Evolutionary conservation across 192 early-diverging fungal species (phyloP).

Genomic region (Haplosporangium gracile): DNA sequence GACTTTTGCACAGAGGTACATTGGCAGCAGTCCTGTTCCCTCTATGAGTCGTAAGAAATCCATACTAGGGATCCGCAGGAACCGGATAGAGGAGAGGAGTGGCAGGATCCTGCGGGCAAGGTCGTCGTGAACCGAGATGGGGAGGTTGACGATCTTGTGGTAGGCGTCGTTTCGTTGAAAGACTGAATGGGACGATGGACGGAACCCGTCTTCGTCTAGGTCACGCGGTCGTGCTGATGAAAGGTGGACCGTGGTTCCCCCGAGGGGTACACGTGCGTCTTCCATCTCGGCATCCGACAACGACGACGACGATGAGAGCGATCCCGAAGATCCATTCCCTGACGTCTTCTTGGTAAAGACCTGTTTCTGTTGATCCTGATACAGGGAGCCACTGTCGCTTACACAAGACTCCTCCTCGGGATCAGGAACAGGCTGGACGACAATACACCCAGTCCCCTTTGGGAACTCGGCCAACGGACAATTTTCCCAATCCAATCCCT

Average conservation of each 20-base stretch:
- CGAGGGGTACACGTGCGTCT: neutral
- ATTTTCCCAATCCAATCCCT: constrained; percentile 38
- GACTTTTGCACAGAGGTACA: constrained; percentile 41
- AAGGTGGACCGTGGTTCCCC: neutral
- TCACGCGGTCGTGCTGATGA: neutral
- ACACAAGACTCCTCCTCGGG: neutral
- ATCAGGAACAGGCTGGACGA: constrained; percentile 20
- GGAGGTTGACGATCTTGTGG: constrained; percentile 20
- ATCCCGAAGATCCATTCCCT: neutral
- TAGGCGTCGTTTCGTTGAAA: constrained; percentile 21
- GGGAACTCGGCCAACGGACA: constrained; percentile 48
- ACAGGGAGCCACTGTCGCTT: neutral
- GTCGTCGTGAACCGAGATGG: constrained; percentile 28
- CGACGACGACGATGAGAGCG: neutral
- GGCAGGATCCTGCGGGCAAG: constrained; percentile 28
- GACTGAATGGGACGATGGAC: constrained; percentile 27
- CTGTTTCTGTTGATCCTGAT: neutral
- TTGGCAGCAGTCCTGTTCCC: constrained; percentile 40
- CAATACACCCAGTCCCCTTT: constrained; percentile 35
- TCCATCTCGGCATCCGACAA: constrained; percentile 2
- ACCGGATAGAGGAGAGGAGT: constrained; percentile 31
- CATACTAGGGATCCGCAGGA: constrained; percentile 41
- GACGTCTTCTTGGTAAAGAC: neutral
- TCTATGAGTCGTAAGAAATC: constrained; percentile 47
- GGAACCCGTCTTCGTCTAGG: constrained; percentile 35